A percentile compares a stretch with the other conserved stretches of the same genome.
These are phyloP conservation scores for Candida ortonii DNA, from an alignment of 805 yeast genomes.

Conservation along the genomic window DNA sequence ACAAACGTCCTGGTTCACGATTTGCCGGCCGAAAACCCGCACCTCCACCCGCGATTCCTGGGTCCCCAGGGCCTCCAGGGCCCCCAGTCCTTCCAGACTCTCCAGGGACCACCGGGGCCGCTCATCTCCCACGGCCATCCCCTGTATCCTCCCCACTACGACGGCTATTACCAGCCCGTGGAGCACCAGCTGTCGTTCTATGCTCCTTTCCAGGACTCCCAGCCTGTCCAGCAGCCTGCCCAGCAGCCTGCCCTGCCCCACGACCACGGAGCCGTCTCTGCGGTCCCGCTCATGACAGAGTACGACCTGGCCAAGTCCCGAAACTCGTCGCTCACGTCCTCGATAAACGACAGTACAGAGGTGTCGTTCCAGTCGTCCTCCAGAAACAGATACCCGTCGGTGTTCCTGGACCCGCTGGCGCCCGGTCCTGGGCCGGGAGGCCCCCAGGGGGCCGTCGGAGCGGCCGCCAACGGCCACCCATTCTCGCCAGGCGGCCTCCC, in stretches of 20 bases:
- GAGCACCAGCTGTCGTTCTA: constrained; percentile 3
- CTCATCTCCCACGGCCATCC: constrained; percentile 5
- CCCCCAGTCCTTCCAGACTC: constrained; percentile 7
- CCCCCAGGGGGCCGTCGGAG: too few relatives aligned
- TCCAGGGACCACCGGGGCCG: constrained; percentile 13
- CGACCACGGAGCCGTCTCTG: constrained; percentile 10
- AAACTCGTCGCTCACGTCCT: constrained; percentile 15
- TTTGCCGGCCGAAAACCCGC: constrained; percentile 1
- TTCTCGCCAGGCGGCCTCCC: constrained; percentile 1
- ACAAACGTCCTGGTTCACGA: constrained; percentile 6
- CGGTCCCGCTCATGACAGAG: constrained; percentile 7
- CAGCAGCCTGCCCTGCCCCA: constrained; percentile 6
- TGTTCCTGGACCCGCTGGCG: constrained; percentile 49
- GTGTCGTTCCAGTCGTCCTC: constrained; percentile 27
- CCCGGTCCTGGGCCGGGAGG: constrained; percentile 33
- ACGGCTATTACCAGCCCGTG: too few relatives aligned
- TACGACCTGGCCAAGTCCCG: constrained; percentile 15
- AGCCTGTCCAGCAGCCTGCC: constrained; percentile 5
- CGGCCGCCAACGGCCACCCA: neutral
- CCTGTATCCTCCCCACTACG: constrained; percentile 4
- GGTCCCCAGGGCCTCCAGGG: constrained; percentile 16
- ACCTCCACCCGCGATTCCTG: constrained; percentile 15
- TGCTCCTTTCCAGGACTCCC: constrained; percentile 10
- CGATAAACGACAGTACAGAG: constrained; percentile 24
- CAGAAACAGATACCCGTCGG: constrained; percentile 45